These are phyloP conservation scores for Metschnikowia henanensis DNA, from an alignment of 805 yeast species.

Conservation along the genomic window DNA sequence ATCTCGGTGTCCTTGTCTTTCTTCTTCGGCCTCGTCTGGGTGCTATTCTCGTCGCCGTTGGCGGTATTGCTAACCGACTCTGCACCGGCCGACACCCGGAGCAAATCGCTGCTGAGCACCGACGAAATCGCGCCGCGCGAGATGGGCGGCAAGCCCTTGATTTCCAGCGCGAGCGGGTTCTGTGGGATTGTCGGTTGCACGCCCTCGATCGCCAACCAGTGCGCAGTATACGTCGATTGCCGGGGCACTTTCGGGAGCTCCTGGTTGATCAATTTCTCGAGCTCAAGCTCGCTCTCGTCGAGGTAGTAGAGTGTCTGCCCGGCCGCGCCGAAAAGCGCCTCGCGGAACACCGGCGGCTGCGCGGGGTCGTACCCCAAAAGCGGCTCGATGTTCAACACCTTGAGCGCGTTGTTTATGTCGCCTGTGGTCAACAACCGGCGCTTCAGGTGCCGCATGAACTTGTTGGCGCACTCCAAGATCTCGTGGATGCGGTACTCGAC, in stretches of 20 bases:
- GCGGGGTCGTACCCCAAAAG: slow-evolving; percentile 81
- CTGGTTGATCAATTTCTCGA: slow-evolving; percentile 88
- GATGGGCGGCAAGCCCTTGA: slow-evolving; percentile 72
- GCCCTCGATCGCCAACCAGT: slow-evolving; percentile 98
- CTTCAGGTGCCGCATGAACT: slow-evolving; percentile 94
- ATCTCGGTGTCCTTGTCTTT: slow-evolving; percentile 55
- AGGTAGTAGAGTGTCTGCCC: slow-evolving; percentile 93
- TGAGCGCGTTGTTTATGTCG: slow-evolving; percentile 80
- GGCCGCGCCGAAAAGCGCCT: slow-evolving; percentile 79
- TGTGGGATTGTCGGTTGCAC: slow-evolving; percentile 98
- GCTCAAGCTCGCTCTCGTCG: slow-evolving; percentile 91
- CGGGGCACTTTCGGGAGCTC: slow-evolving; percentile 96
- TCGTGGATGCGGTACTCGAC: slow-evolving; percentile 98
- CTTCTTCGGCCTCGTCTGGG: slow-evolving; percentile 19
- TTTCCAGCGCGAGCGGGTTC: slow-evolving; percentile 83
- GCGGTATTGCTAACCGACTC: slow-evolving; percentile 25
- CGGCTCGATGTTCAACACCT: slow-evolving; percentile 90
- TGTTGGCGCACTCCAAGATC: slow-evolving; percentile 91
- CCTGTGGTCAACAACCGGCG: slow-evolving; percentile 75
- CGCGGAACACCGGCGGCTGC: slow-evolving; percentile 75
- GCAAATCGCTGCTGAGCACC: slow-evolving; percentile 39
- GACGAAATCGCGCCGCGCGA: slow-evolving; percentile 78
- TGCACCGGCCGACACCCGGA: slow-evolving; percentile 11
- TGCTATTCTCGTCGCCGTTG: slow-evolving; percentile 37
- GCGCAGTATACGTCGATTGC: slow-evolving; percentile 88